Percentiles rank a stretch among this genome's conserved stretches.
phyloP scores from a whole-genome alignment of 2,329 filamentous ascomycete species.

The Monosporascus sp. region DNA sequence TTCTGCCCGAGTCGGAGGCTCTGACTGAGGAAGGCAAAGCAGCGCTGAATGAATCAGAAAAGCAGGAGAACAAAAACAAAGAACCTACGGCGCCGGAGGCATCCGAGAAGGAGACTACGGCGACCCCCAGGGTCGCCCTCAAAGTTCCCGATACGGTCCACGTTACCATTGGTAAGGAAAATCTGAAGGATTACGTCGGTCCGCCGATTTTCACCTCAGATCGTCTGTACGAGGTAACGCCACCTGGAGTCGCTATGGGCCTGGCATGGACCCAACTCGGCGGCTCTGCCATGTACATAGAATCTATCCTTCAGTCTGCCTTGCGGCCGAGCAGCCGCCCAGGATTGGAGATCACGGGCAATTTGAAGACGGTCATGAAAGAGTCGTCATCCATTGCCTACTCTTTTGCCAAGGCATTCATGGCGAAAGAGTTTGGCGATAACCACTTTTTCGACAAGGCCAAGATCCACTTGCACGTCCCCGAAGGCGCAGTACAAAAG shows the following conservation, averaged over 20 bases:
- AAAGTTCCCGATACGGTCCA: slow-evolving; percentile 83
- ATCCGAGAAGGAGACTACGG: slow-evolving; percentile 59
- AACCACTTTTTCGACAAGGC: slow-evolving; percentile 97
- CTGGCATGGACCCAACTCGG: slow-evolving; percentile 98
- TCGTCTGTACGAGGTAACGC: slow-evolving; percentile 87
- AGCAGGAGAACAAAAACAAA: slow-evolving; percentile 52
- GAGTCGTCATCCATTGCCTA: slow-evolving; percentile 94
- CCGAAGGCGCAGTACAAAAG: slow-evolving; percentile 92
- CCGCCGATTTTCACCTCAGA: slow-evolving; percentile 94
- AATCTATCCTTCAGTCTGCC: slow-evolving; percentile 86
- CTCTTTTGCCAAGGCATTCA: slow-evolving; percentile 85
- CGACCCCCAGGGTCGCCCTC: slow-evolving; percentile 68
- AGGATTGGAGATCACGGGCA: slow-evolving; percentile 85
- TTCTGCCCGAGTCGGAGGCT: slow-evolving; percentile 71
- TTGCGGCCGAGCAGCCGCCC: slow-evolving; percentile 69
- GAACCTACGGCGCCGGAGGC: slow-evolving; percentile 25
- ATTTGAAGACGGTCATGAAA: slow-evolving; percentile 96
- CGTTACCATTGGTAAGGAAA: slow-evolving; percentile 79
- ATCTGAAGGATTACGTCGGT: slow-evolving; percentile 93
- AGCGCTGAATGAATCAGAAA: slow-evolving; percentile 64
- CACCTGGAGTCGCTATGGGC: slow-evolving; percentile 94
- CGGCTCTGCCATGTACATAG: slow-evolving; percentile 92
- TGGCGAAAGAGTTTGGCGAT: slow-evolving; percentile 78
- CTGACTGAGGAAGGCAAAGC: slow-evolving; percentile 81
- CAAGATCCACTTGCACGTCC: slow-evolving; percentile 90